These are phyloP conservation scores for Cryptococcus depauperatus DNA, from an alignment of 1,284 basidiomycete genomes.

Conservation along the genomic window DNA sequence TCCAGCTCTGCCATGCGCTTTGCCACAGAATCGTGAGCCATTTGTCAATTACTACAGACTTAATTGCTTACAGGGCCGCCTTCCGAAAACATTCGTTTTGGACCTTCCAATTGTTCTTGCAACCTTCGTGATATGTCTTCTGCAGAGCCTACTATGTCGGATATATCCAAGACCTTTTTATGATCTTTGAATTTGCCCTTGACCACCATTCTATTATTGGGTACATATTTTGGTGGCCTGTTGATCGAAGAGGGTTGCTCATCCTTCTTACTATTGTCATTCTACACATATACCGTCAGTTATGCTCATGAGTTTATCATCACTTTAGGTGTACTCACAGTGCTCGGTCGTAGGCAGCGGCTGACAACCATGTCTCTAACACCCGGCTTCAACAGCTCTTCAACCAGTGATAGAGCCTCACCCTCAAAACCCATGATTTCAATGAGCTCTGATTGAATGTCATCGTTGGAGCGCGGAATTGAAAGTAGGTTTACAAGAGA, in stretches of 20 bases:
- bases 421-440: slow-evolving; percentile 84
- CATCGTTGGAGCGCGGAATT: slow-evolving; percentile 50
- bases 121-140: slow-evolving; percentile 29
- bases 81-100: slow-evolving; percentile 33
- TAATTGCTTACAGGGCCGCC: slow-evolving; percentile 22
- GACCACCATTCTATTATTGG: slow-evolving; percentile 20
- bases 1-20: slow-evolving; percentile 53
- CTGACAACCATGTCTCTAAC: slow-evolving; percentile 22
- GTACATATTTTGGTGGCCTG: slow-evolving; percentile 15
- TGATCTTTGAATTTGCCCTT: slow-evolving; percentile 26
- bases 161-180: slow-evolving; percentile 34
- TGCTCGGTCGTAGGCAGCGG: neutral
- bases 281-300: neutral
- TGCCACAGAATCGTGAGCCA: neutral
- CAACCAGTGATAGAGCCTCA: slow-evolving; percentile 42
- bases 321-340: neutral
- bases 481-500: slow-evolving; percentile 33
- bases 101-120: slow-evolving; percentile 33
- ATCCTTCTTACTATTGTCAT: neutral
- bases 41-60: neutral
- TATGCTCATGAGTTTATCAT: no score
- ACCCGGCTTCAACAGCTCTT: slow-evolving; percentile 31
- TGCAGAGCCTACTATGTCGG: slow-evolving; percentile 33
- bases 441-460: slow-evolving; percentile 67
- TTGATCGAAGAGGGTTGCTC: neutral